These are phyloP conservation scores for Neofusicoccum umdonicola DNA, from an alignment of 2,329 filamentous ascomycete genomes.

Conservation along the genomic window DNA sequence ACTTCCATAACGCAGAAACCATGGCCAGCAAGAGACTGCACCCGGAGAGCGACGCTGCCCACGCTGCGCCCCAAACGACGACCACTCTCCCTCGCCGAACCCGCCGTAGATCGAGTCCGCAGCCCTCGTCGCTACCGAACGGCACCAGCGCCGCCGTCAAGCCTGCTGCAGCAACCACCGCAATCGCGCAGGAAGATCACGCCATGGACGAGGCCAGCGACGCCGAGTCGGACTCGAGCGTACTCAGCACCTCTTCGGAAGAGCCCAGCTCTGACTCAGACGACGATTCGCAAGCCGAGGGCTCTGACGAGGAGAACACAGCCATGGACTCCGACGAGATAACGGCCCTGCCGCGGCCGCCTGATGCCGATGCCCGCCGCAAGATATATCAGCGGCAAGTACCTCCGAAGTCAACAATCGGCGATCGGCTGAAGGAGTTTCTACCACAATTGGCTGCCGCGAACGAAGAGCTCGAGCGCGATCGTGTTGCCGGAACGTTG, in stretches of 20 bases:
- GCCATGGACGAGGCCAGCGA: background rate
- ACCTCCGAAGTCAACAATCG: background rate
- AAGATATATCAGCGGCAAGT: slow-evolving; percentile 13
- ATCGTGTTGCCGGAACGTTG: slow-evolving; percentile 39
- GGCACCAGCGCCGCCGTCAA: background rate
- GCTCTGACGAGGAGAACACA: slow-evolving; percentile 23
- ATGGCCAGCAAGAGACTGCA: background rate
- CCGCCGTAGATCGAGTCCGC: background rate
- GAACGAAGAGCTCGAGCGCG: slow-evolving; percentile 42
- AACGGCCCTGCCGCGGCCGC: background rate
- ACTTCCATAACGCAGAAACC: background rate
- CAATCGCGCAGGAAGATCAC: background rate
- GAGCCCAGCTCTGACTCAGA: slow-evolving; percentile 35
- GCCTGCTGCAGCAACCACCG: background rate
- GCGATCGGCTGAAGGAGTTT: slow-evolving; percentile 39
- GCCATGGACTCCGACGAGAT: slow-evolving; percentile 9
- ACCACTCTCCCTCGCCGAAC: slow-evolving; percentile 2
- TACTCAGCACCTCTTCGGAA: slow-evolving; percentile 31
- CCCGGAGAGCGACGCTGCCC: background rate
- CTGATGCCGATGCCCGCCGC: background rate
- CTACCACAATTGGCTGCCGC: slow-evolving; percentile 43
- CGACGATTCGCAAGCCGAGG: slow-evolving; percentile 25
- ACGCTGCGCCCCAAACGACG: background rate
- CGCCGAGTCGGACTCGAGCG: slow-evolving; percentile 6
- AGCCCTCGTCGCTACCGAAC: background rate